phyloP scores from a whole-genome alignment of 2,329 filamentous ascomycete genomes.

The Myriangium duriaei region DNA sequence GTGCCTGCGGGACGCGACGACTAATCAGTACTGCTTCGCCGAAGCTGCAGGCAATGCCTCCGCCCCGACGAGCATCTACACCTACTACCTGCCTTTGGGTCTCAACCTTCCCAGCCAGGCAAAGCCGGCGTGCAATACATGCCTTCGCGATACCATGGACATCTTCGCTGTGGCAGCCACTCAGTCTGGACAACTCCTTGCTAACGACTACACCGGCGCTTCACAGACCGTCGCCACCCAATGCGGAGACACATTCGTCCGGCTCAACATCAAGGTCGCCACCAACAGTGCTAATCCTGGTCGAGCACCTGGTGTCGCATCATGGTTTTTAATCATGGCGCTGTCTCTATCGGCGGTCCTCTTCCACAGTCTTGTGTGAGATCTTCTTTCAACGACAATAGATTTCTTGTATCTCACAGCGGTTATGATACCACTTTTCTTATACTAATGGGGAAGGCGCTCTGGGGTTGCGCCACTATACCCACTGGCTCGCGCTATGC shows the following conservation, averaged over 20 bases:
- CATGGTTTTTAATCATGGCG: no score
- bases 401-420: no score
- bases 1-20: constrained; percentile 54
- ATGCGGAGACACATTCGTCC: constrained; percentile 45
- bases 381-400: no score
- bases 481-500: no score
- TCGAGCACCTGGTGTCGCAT: no score
- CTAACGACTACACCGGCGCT: constrained; percentile 55
- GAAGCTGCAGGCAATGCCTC: constrained; percentile 68
- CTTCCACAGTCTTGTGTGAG: no score
- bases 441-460: no score
- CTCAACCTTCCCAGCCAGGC: constrained; percentile 52
- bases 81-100: constrained; percentile 80
- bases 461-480: no score
- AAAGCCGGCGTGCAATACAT: constrained; percentile 61
- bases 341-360: no score
- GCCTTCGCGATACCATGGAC: constrained; percentile 68
- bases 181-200: constrained; percentile 54
- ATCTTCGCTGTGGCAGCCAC: constrained; percentile 60
- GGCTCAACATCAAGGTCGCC: constrained; percentile 28
- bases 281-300: not conserved
- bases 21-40: constrained; percentile 48
- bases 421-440: no score
- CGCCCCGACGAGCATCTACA: constrained; percentile 58
- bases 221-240: constrained; percentile 59